A percentile compares a stretch with the other conserved stretches of the same genome.
Evolutionary conservation across 129 eudicot species (phyloP).

Genomic region (Pittosporum tobira): DNA sequence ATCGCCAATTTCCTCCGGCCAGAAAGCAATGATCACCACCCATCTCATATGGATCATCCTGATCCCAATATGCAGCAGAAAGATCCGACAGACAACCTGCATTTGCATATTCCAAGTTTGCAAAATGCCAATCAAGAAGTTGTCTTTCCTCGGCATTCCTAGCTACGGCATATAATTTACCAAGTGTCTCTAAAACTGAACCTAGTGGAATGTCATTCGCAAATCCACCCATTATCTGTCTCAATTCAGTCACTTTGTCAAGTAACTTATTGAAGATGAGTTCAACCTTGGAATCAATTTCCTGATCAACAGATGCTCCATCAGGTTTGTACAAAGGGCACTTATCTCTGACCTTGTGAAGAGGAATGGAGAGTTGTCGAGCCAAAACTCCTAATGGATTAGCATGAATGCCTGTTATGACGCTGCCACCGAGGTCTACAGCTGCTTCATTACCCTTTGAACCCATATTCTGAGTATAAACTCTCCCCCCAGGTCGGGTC

Average conservation of each 20-base stretch:
- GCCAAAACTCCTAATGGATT: constrained; percentile 96
- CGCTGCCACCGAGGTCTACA: constrained; percentile 96
- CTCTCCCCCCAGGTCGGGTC: constrained; percentile 87
- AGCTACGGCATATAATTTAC: constrained; percentile 58
- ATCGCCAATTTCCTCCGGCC: constrained; percentile 87
- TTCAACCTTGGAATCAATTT: constrained; percentile 59
- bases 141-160: constrained; percentile 59
- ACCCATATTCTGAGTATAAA: constrained; percentile 77
- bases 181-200: constrained; percentile 68
- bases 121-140: constrained; percentile 88
- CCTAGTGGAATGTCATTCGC: constrained; percentile 68
- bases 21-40: constrained; percentile 97
- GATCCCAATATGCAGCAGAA: constrained; percentile 97
- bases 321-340: constrained; percentile 84
- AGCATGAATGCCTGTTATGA: constrained; percentile 91
- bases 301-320: constrained; percentile 47
- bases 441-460: constrained; percentile 51
- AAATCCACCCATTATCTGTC: constrained; percentile 61
- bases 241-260: constrained; percentile 68
- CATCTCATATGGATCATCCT: constrained; percentile 98
- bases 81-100: constrained; percentile 85
- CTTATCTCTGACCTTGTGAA: constrained; percentile 83
- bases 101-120: constrained; percentile 89
- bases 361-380: constrained; percentile 77
- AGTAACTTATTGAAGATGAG: constrained; percentile 67